Evolutionary conservation across 2,329 filamentous ascomycete species (phyloP), one percentile per base, ranked within the genome.

Genomic region (Hymenotorrendiella dingleyae): DNA sequence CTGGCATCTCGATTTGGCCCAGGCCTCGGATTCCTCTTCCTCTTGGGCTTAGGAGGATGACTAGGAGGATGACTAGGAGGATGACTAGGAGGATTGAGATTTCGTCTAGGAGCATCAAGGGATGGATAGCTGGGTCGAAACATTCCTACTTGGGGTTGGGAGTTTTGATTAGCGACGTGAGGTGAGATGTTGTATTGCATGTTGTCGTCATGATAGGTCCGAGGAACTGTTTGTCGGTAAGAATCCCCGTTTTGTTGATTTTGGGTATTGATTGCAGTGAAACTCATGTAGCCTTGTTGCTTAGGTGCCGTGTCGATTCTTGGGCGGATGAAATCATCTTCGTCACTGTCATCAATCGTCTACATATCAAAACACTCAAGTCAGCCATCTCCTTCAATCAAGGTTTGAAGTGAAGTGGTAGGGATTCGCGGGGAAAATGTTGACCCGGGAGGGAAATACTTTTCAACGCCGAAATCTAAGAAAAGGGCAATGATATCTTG

Each of bases 311-410:
- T 41, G 14, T 45, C 47, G 27, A 60, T 42, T 24, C 54, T 57
- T 4, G 57, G 49, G 24, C 54, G 53, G 37, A 61, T 55, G 34
- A 62, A 62, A 19, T 53, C 45, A 1, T 42, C 45, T 14, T 54
- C 53, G 20, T 58, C 54, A 40, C 51, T 54, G 21, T 59, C 55
- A 30, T 59, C 56, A 30, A 61, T 33, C 6, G 40, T 45, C n/a
- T n/a, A n/a, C n/a, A n/a, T n/a, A n/a, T n/a, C n/a, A n/a, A n/a
- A n/a, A n/a, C n/a, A n/a, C n/a, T n/a, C n/a, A n/a, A n/a, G n/a
- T n/a, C n/a, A n/a, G n/a, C n/a, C n/a, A n/a, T n/a, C n/a, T n/a
- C n/a, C n/a, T n/a, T n/a, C n/a, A n/a, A n/a, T n/a, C n/a, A n/a
- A n/a, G n/a, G n/a, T n/a, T n/a, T n/a, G n/a, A n/a, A n/a, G n/a